Evolutionary conservation across 495 filamentous ascomycete genomes (phyloP).

Genomic region (Hypoxylon fragiforme): DNA sequence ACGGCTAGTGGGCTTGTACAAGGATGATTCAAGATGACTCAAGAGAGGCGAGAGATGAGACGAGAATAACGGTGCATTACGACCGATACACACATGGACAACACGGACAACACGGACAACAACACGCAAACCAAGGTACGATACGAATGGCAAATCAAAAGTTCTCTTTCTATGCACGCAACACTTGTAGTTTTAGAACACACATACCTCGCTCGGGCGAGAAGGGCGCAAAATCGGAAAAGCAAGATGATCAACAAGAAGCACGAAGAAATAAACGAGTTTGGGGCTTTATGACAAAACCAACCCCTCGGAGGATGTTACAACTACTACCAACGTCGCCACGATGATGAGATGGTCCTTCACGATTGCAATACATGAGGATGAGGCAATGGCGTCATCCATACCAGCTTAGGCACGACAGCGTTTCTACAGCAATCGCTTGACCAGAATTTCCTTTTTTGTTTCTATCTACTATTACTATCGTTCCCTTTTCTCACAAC

Average conservation of each 20-base stretch:
- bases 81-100: conserved; percentile 12
- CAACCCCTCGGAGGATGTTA: background rate
- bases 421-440: background rate
- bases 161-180: conserved; percentile 9
- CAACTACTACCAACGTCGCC: background rate
- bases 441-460: no score
- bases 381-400: background rate
- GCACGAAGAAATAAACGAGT: no score
- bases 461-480: background rate
- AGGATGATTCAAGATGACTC: background rate
- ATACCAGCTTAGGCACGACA: background rate
- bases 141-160: conserved; percentile 11
- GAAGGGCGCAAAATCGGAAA: conserved; percentile 13
- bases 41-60: conserved; percentile 11
- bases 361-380: background rate
- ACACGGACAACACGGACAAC: no score
- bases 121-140: conserved; percentile 8
- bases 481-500: background rate
- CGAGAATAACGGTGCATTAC: conserved; percentile 22
- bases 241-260: background rate
- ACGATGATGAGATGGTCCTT: background rate
- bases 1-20: conserved; percentile 6
- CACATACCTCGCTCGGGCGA: conserved; percentile 32
- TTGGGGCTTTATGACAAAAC: no score
- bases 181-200: conserved; percentile 16